A percentile compares a stretch with the other conserved stretches of the same genome.
phyloP scores from a whole-genome alignment of 768 basidiomycete species.

The Boletus rex-veris region DNA sequence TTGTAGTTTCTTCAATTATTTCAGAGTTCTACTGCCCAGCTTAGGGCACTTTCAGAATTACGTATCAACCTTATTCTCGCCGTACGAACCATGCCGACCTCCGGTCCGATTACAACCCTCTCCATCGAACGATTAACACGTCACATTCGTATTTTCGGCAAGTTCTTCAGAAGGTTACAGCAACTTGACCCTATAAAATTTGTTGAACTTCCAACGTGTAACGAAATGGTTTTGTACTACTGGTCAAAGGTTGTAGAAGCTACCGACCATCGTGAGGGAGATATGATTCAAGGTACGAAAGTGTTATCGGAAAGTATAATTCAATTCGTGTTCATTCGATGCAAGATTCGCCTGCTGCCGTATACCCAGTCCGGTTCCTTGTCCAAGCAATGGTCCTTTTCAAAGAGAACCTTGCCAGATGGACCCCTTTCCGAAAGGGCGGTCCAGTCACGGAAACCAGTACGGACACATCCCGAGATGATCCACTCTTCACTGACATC shows the following conservation, averaged over 20 bases:
- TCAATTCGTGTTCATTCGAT: background rate
- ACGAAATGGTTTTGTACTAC: constrained; percentile 70
- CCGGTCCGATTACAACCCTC: constrained; percentile 38
- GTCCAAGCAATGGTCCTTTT: constrained; percentile 86
- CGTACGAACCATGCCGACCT: constrained; percentile 34
- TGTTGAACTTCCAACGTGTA: constrained; percentile 57
- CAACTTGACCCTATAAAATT: constrained; percentile 59
- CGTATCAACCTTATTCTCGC: constrained; percentile 52
- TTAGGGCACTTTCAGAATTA: constrained; percentile 53
- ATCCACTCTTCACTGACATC: constrained; percentile 11
- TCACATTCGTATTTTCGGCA: constrained; percentile 71
- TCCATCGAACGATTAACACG: constrained; percentile 59
- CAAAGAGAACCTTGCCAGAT: constrained; percentile 76
- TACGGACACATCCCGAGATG: constrained; percentile 27
- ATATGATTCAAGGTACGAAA: constrained; percentile 53
- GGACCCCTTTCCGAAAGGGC: constrained; percentile 63
- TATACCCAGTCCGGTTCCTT: constrained; percentile 76
- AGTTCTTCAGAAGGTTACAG: constrained; percentile 75
- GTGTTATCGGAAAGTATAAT: background rate
- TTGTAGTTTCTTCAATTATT: constrained; percentile 61
- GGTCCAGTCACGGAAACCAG: constrained; percentile 59
- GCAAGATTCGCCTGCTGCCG: constrained; percentile 57
- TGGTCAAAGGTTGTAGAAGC: constrained; percentile 79
- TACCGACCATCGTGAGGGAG: constrained; percentile 45
- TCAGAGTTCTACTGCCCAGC: constrained; percentile 51